Evolutionary conservation across 2,329 filamentous ascomycete species (phyloP).

Genomic region (Xylaria sp.): DNA sequence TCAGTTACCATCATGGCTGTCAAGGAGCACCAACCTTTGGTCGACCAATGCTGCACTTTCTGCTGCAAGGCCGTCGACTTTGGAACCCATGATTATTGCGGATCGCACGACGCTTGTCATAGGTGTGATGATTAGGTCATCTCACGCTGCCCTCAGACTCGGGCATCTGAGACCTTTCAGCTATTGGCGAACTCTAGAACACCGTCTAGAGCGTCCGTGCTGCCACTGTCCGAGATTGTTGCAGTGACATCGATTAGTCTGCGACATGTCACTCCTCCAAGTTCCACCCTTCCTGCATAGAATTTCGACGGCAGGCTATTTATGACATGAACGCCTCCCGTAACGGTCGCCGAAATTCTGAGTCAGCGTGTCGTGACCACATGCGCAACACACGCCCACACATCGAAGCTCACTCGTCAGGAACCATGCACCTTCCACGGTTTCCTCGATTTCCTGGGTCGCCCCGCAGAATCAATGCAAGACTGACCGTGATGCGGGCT

Average conservation of each 20-base stretch:
- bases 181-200: slow-evolving; percentile 44
- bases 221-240: slow-evolving; percentile 39
- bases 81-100: slow-evolving; percentile 62
- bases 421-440: slow-evolving; percentile 3
- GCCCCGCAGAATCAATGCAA: slow-evolving; percentile 26
- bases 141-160: slow-evolving; percentile 14
- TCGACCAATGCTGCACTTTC: slow-evolving; percentile 62
- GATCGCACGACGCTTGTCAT: slow-evolving; percentile 54
- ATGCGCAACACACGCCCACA: slow-evolving; percentile 10
- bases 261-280: slow-evolving; percentile 26
- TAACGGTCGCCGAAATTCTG: slow-evolving; percentile 28
- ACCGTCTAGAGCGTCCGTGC: slow-evolving; percentile 35
- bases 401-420: slow-evolving; percentile 6
- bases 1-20: slow-evolving; percentile 53
- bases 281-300: slow-evolving; percentile 17
- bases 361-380: slow-evolving; percentile 27
- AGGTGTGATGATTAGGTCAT: slow-evolving; percentile 53
- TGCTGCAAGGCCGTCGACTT: slow-evolving; percentile 63
- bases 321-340: slow-evolving; percentile 24
- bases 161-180: slow-evolving; percentile 41
- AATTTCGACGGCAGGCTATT: slow-evolving; percentile 15
- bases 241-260: slow-evolving; percentile 29
- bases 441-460: slow-evolving; percentile 15
- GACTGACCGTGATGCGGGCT: slow-evolving; percentile 27
- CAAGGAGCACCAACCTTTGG: slow-evolving; percentile 56